phyloP scores from a whole-genome alignment of 768 basidiomycete genomes.

The Steccherinum ochraceum region DNA sequence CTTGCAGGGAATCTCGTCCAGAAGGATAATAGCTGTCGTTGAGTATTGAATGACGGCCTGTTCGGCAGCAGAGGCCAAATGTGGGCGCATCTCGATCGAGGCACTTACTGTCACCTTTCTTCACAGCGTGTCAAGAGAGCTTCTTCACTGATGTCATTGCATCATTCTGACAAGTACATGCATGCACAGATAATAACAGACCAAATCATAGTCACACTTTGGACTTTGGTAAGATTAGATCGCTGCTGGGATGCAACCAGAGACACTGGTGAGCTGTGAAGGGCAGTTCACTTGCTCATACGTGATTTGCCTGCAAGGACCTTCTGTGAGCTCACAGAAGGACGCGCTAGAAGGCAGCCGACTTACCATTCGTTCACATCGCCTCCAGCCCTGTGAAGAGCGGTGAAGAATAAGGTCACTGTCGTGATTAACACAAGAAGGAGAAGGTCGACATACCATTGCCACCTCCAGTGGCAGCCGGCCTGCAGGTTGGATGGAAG shows the following conservation, averaged over 20 bases:
- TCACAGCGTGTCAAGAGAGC: no score
- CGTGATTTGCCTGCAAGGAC: slow-evolving; percentile 5
- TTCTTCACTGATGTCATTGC: neutral
- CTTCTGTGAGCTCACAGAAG: neutral
- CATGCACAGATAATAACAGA: neutral
- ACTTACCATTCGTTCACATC: slow-evolving; percentile 10
- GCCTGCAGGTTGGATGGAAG: slow-evolving; percentile 18
- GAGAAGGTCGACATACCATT: slow-evolving; percentile 10
- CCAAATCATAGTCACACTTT: no score
- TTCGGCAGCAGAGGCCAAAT: no score
- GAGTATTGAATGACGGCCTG: no score
- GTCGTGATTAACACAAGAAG: neutral
- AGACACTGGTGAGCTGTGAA: slow-evolving; percentile 13
- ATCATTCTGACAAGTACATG: no score
- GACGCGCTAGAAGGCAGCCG: no score
- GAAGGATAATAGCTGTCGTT: no score
- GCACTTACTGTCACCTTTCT: no score
- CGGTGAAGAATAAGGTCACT: neutral
- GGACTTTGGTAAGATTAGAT: slow-evolving; percentile 1
- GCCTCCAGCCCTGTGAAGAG: slow-evolving; percentile 4
- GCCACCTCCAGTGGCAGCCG: slow-evolving; percentile 21
- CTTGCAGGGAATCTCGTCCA: neutral
- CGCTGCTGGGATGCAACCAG: slow-evolving; percentile 13
- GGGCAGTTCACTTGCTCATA: slow-evolving; percentile 20
- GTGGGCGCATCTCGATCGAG: no score